phyloP scores from a whole-genome alignment of 805 yeast species.

The Barnettozyma pratensis region DNA sequence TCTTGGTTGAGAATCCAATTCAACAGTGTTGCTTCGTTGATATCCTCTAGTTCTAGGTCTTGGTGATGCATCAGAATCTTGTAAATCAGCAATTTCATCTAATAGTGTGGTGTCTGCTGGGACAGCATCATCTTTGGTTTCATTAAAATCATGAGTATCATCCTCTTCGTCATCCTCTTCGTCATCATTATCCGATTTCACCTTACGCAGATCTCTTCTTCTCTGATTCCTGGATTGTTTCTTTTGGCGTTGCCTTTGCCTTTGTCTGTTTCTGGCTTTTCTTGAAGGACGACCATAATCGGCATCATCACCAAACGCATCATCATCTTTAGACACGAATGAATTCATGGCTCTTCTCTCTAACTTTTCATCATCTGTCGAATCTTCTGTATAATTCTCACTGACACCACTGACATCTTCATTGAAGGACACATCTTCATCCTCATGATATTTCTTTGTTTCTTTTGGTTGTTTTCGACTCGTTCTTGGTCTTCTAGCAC shows the following conservation, averaged over 20 bases:
- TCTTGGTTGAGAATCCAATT: slow-evolving; percentile 36
- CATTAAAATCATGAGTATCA: slow-evolving; percentile 6
- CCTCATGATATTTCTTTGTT: slow-evolving; percentile 17
- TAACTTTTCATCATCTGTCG: slow-evolving; percentile 11
- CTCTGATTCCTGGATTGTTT: slow-evolving; percentile 12
- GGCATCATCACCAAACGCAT: slow-evolving; percentile 18
- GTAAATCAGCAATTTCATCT: slow-evolving; percentile 46
- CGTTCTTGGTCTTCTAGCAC: slow-evolving; percentile 4
- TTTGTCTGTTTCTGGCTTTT: slow-evolving; percentile 3
- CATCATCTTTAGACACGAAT: slow-evolving; percentile 26
- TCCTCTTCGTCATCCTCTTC: slow-evolving; percentile 22
- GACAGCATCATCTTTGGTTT: slow-evolving; percentile 17
- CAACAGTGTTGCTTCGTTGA: slow-evolving; percentile 5
- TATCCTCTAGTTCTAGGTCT: slow-evolving; percentile 5
- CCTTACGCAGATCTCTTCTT: slow-evolving; percentile 16
- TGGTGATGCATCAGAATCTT: slow-evolving; percentile 36
- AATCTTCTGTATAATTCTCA: slow-evolving; percentile 7
- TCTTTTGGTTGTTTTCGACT: slow-evolving; percentile 9
- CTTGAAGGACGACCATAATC: slow-evolving; percentile 10
- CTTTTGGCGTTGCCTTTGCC: slow-evolving; percentile 5
- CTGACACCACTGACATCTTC: slow-evolving; percentile 36
- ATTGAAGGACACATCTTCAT: slow-evolving; percentile 28
- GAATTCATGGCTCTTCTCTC: slow-evolving; percentile 17
- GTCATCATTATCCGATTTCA: neutral
- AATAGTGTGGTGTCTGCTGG: slow-evolving; percentile 36